Evolutionary conservation across 345 rosid species (phyloP), one percentile per base, ranked within the genome.

Genomic region (Ailanthus altissimus): DNA sequence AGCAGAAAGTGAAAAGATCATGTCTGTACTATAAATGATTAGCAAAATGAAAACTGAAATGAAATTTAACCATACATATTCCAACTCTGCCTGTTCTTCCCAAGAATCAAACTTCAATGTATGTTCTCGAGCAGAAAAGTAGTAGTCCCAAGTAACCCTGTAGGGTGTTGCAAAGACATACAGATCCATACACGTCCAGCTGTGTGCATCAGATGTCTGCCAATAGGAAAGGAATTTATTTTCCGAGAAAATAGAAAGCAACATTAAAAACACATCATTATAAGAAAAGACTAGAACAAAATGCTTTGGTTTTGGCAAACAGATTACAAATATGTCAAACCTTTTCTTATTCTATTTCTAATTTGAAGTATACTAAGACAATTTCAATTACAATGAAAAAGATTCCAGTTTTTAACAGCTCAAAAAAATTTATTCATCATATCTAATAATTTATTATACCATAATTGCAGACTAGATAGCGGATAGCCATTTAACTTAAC

Each of bases 101-200:
- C 99, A 96, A 0, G 90, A 89, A 25, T 87, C 94, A 69, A 96
- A 90, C 77, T 86, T 88, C 88, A 96, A 79, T 12, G 95, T 87
- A 76, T 93, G 99, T 59, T 91, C 92, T 70, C 93, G 70, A 0
- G 95, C 92, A 72, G 92, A 82, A 81, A 93, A 96, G 84, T 96
- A 96, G 81, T 93, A 96, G 82, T 93, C 98, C 99, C 99, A 96
- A 0, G 97, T 96, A 71, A 93, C 77, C 86, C 98, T 87, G 79
- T 92, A 96, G 9, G 99, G 99, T 23, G 99, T 96, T 74, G 98
- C 99, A 73, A 96, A 96, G 28, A 96, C 99, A 81, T 96, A 96
- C 36, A 96, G 81, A 83, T 96, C 99, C 97, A 93, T 92, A 79
- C 99, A 93, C 4, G 98, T 90, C 93, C 97, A 93, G 80, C 99